Percentiles rank a stretch among this genome's conserved stretches.
Conservation (phyloP, 768 basidiomycete species). For the Termitomyces titanicus region DNA sequence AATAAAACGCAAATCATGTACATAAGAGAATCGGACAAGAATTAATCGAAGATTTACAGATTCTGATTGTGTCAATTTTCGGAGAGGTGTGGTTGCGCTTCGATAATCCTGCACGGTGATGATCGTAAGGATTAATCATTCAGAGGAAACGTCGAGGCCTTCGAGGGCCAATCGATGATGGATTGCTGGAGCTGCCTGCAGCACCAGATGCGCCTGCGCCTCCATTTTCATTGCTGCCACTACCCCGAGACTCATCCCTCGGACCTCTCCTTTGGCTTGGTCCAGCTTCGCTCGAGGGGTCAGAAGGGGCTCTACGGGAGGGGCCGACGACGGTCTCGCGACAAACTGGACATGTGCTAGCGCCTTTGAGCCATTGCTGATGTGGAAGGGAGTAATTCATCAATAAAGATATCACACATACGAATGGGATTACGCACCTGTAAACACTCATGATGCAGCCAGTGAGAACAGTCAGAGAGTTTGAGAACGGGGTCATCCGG, state of each 20-base stretch:
- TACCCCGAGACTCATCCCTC: slow-evolving; percentile 5
- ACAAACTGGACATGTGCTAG: slow-evolving; percentile 80
- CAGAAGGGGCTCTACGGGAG: neutral
- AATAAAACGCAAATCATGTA: neutral
- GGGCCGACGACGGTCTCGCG: slow-evolving; percentile 48
- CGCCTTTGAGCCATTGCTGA: slow-evolving; percentile 78
- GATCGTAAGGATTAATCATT: neutral
- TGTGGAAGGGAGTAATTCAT: slow-evolving; percentile 1
- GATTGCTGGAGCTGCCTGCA: neutral
- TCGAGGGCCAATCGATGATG: neutral
- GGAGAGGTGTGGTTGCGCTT: neutral
- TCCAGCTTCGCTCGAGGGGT: slow-evolving; percentile 9
- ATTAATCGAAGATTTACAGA: neutral
- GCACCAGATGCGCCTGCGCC: neutral
- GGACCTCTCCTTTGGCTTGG: slow-evolving; percentile 12
- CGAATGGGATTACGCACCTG: slow-evolving; percentile 42
- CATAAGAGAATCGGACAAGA: neutral
- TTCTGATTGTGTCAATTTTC: neutral
- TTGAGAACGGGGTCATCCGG: slow-evolving; percentile 61
- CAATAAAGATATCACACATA: neutral
- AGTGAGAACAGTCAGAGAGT: slow-evolving; percentile 70
- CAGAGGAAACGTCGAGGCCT: neutral
- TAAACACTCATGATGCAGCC: slow-evolving; percentile 76
- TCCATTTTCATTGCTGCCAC: neutral
- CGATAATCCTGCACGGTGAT: neutral